Evolutionary conservation across 1,139 yeast species (phyloP), one percentile per base, ranked within the genome.

Genomic region (Scheffersomyces stambukii): DNA sequence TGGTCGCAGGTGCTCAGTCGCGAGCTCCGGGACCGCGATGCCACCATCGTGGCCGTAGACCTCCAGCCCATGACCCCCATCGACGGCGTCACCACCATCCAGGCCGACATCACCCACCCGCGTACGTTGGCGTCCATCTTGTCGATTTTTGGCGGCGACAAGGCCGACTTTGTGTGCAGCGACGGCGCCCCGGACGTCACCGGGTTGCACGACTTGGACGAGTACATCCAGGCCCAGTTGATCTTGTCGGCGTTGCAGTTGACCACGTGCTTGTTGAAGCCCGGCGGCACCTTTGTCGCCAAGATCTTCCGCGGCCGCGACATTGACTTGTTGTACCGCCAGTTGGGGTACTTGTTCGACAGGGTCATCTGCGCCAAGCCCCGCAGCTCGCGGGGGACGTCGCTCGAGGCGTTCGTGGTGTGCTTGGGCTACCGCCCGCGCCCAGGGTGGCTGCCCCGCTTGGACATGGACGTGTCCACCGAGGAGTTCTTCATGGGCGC

Each of bases 171-270:
- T 50, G 96, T 91, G 1, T 85, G 96, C 46, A 82, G 94, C 41
- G 98, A 91, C 55, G 98, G 98, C 30, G 98, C 98, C 0, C 98
- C 98, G 2, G 98, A 91, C 58, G 98, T 91, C 15, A 93, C 98
- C 0, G 98, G 98, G 1, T 58, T 91, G 31, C 98, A 93, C 52
- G 98, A 93, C 56, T 64, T 91, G 38, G 98, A 91, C 55, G 98
- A 91, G 54, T 91, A 89, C 50, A 84, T 91, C 32, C 98, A 91
- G 58, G 96, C 95, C 2, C 98, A 91, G 52, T 66, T 91, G 37
- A 83, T 93, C 29, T 64, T 88, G 41, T 80, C 96, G 21, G 98
- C 98, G 1, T 63, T 91, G 31, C 95, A 88, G 48, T 63, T 93
- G 32, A 89, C 97, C 3, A 83, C 95, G 1, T 86, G 96, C 47